Evolutionary conservation across 768 basidiomycete species (phyloP).

Genomic region (Harrya chromipes): DNA sequence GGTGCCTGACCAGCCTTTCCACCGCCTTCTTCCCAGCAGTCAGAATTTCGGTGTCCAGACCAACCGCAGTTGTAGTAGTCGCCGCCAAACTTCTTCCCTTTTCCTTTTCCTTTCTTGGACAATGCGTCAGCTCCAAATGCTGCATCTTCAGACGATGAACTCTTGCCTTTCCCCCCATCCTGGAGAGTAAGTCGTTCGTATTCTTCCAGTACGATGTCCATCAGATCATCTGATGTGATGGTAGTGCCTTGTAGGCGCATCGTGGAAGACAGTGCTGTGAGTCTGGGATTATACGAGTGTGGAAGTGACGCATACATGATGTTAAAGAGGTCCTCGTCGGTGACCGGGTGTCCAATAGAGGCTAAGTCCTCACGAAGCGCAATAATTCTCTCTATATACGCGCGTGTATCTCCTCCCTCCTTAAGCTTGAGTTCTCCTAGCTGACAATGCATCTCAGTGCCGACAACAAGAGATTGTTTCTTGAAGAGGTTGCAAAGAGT

Average conservation of each 20-base stretch:
- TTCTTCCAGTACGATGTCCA: conserved; percentile 7
- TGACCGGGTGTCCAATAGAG: conserved; percentile 29
- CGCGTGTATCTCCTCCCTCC: conserved; percentile 31
- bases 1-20: too few species aligned
- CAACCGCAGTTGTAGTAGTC: conserved; percentile 5
- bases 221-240: conserved; percentile 5
- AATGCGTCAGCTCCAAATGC: not conserved
- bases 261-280: conserved; percentile 13
- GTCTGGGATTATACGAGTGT: conserved; percentile 30
- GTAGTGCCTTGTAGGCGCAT: not conserved
- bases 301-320: conserved; percentile 39
- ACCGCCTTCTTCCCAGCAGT: not conserved
- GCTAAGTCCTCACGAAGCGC: conserved; percentile 33
- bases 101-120: not conserved
- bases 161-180: not conserved
- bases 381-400: conserved; percentile 30
- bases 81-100: not conserved
- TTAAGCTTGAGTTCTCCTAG: conserved; percentile 2
- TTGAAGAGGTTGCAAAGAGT: not conserved
- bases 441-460: not conserved
- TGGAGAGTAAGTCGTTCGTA: conserved; percentile 12
- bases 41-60: not conserved
- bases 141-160: not conserved
- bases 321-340: conserved; percentile 31
- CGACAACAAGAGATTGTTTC: not conserved